These are phyloP conservation scores for Styphnolobium japonicum DNA, from an alignment of 306 rosid genomes.

Conservation along the genomic window DNA sequence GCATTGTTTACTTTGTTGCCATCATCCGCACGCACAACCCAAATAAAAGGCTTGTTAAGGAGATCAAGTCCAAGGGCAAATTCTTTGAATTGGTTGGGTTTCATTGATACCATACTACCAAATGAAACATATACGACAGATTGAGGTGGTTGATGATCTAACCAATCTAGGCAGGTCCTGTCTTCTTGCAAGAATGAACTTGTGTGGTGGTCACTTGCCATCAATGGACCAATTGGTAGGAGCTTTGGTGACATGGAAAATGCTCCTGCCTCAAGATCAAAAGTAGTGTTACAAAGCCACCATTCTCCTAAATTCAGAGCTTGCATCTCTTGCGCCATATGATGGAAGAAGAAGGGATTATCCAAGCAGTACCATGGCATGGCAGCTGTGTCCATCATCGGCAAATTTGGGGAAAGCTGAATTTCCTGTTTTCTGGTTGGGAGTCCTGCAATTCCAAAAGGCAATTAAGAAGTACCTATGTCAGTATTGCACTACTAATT, in stretches of 20 bases:
- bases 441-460: constrained; percentile 27
- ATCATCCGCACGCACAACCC: constrained; percentile 26
- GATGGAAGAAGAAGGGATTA: constrained; percentile 14
- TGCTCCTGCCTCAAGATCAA: constrained; percentile 36
- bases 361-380: constrained; percentile 38
- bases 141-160: constrained; percentile 28
- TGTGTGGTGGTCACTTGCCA: not conserved
- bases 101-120: constrained; percentile 26
- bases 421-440: constrained; percentile 20
- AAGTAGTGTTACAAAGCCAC: constrained; percentile 49
- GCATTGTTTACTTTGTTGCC: not conserved
- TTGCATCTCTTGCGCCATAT: constrained; percentile 17
- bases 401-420: constrained; percentile 22
- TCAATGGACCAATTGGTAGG: constrained; percentile 40
- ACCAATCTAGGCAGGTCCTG: constrained; percentile 29
- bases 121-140: constrained; percentile 44
- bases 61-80: constrained; percentile 39
- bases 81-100: constrained; percentile 35
- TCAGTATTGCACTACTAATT: not conserved
- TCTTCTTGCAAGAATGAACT: constrained; percentile 30
- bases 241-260: constrained; percentile 29
- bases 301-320: constrained; percentile 23
- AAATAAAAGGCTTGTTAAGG: constrained; percentile 29
- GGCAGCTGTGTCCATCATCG: constrained; percentile 25
- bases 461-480: not conserved